These are phyloP conservation scores for Aspergillus fischeri DNA, from an alignment of 2,329 filamentous ascomycete genomes.

Conservation along the genomic window DNA sequence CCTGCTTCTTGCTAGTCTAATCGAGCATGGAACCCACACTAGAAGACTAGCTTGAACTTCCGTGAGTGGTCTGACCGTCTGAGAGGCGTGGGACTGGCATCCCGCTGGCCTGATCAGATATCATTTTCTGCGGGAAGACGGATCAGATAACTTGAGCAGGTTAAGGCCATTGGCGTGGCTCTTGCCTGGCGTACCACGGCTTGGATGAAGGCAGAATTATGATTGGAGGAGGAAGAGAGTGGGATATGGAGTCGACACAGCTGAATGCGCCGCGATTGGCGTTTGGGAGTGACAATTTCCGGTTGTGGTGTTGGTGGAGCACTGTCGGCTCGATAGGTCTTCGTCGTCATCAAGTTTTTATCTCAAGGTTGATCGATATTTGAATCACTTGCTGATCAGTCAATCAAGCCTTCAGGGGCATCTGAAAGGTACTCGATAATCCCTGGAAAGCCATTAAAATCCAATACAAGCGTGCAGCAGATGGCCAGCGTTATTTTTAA, in stretches of 20 bases:
- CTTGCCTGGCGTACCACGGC: too few relatives aligned
- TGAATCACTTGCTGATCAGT: not conserved
- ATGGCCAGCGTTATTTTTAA: not conserved
- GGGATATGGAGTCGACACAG: not conserved
- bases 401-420: not conserved
- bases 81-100: not conserved
- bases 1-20: not conserved
- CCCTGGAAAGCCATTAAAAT: too few relatives aligned
- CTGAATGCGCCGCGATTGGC: too few relatives aligned
- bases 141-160: conserved; percentile 6
- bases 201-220: not conserved
- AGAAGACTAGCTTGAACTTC: not conserved
- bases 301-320: not conserved
- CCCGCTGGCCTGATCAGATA: conserved; percentile 9
- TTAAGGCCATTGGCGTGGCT: not conserved
- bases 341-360: not conserved
- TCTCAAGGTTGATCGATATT: not conserved
- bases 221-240: not conserved
- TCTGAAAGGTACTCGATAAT: not conserved
- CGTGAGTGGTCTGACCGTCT: not conserved
- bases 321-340: not conserved
- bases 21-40: not conserved
- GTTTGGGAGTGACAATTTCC: not conserved
- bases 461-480: not conserved
- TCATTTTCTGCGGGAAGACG: not conserved